Evolutionary conservation across 257 asterid genomes (phyloP).

Genomic region (Solanum appendiculatum): DNA sequence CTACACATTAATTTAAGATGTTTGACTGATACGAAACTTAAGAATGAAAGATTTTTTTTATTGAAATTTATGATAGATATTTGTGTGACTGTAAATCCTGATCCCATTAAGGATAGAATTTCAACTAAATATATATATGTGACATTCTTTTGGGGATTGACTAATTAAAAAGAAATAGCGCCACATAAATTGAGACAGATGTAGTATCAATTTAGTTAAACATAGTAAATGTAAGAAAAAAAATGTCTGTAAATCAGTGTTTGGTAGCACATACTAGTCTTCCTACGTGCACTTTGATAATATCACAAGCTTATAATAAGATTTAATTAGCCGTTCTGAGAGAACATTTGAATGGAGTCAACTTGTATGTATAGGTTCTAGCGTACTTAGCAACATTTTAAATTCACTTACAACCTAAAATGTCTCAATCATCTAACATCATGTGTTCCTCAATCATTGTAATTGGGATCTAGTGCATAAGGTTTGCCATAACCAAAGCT

Average conservation of each 20-base stretch:
- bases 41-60: no score
- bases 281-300: slow-evolving; percentile 19
- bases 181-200: background rate
- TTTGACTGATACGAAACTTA: no score
- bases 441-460: background rate
- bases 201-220: background rate
- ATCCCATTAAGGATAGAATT: no score
- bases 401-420: background rate
- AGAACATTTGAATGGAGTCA: slow-evolving; percentile 2
- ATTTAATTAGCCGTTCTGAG: slow-evolving; percentile 20
- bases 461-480: background rate
- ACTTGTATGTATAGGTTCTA: background rate
- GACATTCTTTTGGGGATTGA: no score
- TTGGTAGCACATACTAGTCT: slow-evolving; percentile 13
- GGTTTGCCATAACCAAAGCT: background rate
- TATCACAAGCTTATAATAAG: slow-evolving; percentile 20
- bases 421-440: background rate
- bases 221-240: slow-evolving; percentile 6
- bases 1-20: no score
- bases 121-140: no score
- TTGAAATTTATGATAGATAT: no score
- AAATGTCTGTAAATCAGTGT: slow-evolving; percentile 33
- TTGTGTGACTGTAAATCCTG: no score
- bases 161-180: no score
- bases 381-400: background rate